Conservation (phyloP, 2,329 filamentous ascomycete species). For the Aureobasidium mangrovei region DNA sequence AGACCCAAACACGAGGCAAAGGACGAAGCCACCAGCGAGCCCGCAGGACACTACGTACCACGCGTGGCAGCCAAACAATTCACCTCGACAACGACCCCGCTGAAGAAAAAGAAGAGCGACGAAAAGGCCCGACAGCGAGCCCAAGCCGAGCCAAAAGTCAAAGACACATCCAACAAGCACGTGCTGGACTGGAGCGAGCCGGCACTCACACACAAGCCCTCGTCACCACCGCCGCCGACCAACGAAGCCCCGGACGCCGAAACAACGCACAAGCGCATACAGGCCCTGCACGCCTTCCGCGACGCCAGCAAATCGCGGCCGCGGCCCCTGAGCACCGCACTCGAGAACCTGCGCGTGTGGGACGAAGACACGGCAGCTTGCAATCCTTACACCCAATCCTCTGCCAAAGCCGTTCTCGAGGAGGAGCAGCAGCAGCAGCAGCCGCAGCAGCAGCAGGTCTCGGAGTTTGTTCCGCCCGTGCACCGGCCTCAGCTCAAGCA, state of each 20-base stretch:
- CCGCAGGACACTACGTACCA: slow-evolving; percentile 1
- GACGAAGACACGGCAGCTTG: background rate
- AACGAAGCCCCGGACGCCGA: background rate
- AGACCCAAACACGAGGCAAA: slow-evolving; percentile 2
- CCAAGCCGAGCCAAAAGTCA: background rate
- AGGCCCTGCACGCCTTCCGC: slow-evolving; percentile 1
- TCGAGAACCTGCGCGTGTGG: slow-evolving; percentile 15
- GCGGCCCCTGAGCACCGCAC: slow-evolving; percentile 15
- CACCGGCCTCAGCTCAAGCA: background rate
- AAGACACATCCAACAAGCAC: slow-evolving; percentile 2
- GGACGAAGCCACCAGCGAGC: background rate
- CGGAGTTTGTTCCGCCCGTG: background rate
- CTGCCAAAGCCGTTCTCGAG: background rate
- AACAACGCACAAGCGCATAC: slow-evolving; percentile 7
- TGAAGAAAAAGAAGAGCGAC: background rate
- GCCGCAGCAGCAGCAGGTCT: background rate
- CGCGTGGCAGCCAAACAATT: slow-evolving; percentile 12
- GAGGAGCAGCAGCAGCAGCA: background rate
- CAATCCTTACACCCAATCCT: background rate
- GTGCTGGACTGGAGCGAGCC: slow-evolving; percentile 11
- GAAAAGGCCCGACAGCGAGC: background rate
- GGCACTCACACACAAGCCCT: background rate
- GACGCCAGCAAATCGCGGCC: slow-evolving; percentile 1
- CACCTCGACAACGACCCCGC: slow-evolving; percentile 1
- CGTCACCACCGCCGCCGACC: background rate